These are phyloP conservation scores for Skeletonema potamos DNA, from an alignment of 108 stramenopile species.

Conservation along the genomic window DNA sequence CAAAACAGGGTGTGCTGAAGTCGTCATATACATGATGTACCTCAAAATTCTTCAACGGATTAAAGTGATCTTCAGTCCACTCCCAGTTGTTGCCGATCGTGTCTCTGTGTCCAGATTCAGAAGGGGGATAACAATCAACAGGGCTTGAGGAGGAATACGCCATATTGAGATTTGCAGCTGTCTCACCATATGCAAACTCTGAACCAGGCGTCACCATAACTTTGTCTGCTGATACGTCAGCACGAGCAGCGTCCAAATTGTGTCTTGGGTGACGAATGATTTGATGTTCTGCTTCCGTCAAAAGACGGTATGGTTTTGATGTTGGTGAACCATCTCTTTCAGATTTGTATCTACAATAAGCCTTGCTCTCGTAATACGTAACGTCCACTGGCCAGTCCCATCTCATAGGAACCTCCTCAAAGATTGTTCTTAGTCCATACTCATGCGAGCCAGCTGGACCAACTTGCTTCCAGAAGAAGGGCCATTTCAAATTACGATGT, in stretches of 20 bases:
- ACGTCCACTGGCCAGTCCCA: constrained; percentile 96
- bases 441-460: constrained; percentile 90
- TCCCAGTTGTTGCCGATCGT: constrained; percentile 96
- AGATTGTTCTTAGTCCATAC: constrained; percentile 86
- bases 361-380: constrained; percentile 93
- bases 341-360: constrained; percentile 91
- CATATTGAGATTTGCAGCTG: constrained; percentile 77
- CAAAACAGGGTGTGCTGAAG: constrained; percentile 95
- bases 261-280: constrained; percentile 68
- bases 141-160: constrained; percentile 82
- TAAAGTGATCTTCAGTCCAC: constrained; percentile 93
- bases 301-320: constrained; percentile 67
- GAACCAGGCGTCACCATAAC: constrained; percentile 73
- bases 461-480: constrained; percentile 85
- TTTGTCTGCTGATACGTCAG: constrained; percentile 57
- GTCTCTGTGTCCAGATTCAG: constrained; percentile 78
- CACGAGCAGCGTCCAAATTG: constrained; percentile 64
- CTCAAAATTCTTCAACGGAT: constrained; percentile 84
- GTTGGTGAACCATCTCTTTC: constrained; percentile 61
- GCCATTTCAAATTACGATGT: constrained; percentile 92
- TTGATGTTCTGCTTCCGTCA: constrained; percentile 93
- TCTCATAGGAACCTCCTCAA: constrained; percentile 85
- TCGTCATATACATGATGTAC: constrained; percentile 83
- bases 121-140: constrained; percentile 69
- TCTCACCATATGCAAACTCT: constrained; percentile 51